Evolutionary conservation across 2,329 filamentous ascomycete genomes (phyloP), one percentile per base, ranked within the genome.

Genomic region (Trichoderma afroharzianum): DNA sequence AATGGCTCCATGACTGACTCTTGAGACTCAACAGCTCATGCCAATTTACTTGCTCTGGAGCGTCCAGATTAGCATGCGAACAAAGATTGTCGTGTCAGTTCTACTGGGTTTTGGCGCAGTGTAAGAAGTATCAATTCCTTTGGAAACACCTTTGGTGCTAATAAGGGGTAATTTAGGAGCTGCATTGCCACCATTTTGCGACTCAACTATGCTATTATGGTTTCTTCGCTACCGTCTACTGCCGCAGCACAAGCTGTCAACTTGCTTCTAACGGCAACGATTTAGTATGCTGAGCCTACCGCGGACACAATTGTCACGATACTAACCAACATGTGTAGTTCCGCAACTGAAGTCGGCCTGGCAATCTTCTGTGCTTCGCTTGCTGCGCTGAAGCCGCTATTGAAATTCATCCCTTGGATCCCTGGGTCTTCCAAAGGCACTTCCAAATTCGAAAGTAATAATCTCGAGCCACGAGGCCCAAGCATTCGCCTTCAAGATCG

Each of bases 401-500:
- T 64, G 26, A 64, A 53, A 8, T 64, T 64, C 28, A 64, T 64
- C 12, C 62, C 62, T 11, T 64, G 62, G 62, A 30, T 64, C 15
- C 62, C 62, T 21, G 62, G 62, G 5, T 64, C 62, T 33, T 64
- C 62, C n/a, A 64, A 53, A 32, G 62, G 62, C 26, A 64, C 62
- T 6, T 64, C 62, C 15, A 64, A 64, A 7, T 64, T 33, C 30
- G 62, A 50, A 53, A 64, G 62, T 21, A 21, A 9, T 24, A 14
- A 43, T 43, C 39, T 53, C 14, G 62, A 64, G n/a, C 62, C 43
- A 36, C 7, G 62, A 53, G 62, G 62, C 43, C 62, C 62, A 64
- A 64, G 62, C n/a, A 64, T 64, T 64, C 62, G 62, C 50, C 62
- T 64, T 5, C 18, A 64, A 64, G 62, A 64, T n/a, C 30, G 62